Conservation (phyloP, 768 basidiomycete genomes). For the Xerocomus brunneocitrinus region DNA sequence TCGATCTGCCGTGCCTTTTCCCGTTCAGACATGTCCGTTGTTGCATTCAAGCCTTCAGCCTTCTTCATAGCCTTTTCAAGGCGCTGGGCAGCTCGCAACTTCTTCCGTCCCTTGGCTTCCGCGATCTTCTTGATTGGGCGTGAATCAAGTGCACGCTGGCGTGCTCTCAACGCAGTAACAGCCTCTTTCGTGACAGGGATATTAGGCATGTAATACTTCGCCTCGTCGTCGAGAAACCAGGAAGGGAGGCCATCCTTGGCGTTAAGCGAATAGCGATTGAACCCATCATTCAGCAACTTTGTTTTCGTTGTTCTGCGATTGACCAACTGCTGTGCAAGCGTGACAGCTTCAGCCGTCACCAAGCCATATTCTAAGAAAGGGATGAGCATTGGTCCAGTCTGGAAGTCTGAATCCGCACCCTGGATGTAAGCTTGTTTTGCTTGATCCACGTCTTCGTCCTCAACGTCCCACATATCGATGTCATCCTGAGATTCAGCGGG, state of each 20-base stretch:
- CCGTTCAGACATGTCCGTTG: constrained; percentile 85
- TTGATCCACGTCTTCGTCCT: constrained; percentile 71
- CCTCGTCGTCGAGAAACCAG: constrained; percentile 98
- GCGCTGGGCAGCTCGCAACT: constrained; percentile 78
- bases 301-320: constrained; percentile 88
- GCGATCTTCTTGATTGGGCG: constrained; percentile 99
- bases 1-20: constrained; percentile 94
- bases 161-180: constrained; percentile 74
- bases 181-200: constrained; percentile 98
- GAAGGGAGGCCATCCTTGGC: constrained; percentile 87
- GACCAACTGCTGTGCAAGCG: constrained; percentile 85
- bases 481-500: constrained; percentile 56
- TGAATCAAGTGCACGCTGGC: constrained; percentile 90
- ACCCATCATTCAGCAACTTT: constrained; percentile 89
- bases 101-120: constrained; percentile 97
- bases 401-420: constrained; percentile 43
- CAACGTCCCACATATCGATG: constrained; percentile 74
- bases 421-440: constrained; percentile 58
- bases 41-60: constrained; percentile 88
- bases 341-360: constrained; percentile 83
- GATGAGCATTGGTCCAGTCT: constrained; percentile 3
- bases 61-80: constrained; percentile 94
- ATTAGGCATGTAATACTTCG: constrained; percentile 89
- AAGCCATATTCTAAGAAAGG: constrained; percentile 65
- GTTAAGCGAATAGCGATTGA: constrained; percentile 89